Evolutionary conservation across 805 yeast species (phyloP), one percentile per base, ranked within the genome.

Genomic region (Metschnikowia peoriensis): DNA sequence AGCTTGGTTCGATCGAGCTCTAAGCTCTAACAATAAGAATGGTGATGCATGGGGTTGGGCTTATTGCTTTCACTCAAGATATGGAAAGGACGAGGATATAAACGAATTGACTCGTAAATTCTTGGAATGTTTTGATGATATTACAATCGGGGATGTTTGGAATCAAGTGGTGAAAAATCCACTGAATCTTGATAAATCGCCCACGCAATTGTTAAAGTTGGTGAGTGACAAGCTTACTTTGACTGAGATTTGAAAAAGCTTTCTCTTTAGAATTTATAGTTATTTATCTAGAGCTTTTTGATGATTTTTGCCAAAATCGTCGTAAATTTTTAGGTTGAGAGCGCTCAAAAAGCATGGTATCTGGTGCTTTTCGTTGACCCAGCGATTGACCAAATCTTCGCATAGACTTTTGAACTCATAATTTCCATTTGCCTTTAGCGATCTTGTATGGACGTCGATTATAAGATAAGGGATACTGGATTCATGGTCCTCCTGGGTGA

Each of bases 11-110:
- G 86, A 85, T 45, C 74, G 87, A 49, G 88, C 94, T 0, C 64
- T 85, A 10, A 72, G 69, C n/a, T 72, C 75, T 2, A 83, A 84
- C 51, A 66, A 72, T 1, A 72, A 68, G n/a, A 80, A 74, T 62
- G 97, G 96, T 4, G 97, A 92, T 67, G 68, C 78, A 2, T 90
- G 96, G 87, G 80, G 83, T 0, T 85, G 90, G 86, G 62, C 75
- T 46, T 81, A 80, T 59, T 54, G 56, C 28, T 59, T 53, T 40
- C 46, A 45, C 9, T 16, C 45, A 16, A 50, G 46, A 28, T 53
- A 54, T 37, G 61, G 61, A 7, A 41, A 11, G 14, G 38, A 40
- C 4, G 44, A 40, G 6, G 61, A 55, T 14, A 17, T 35, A 15
- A 14, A 39, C 4, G 27, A 16, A 8, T 44, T 55, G 47, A 11